phyloP scores from a whole-genome alignment of 2,329 filamentous ascomycete species.

The Ilyonectria sp. region DNA sequence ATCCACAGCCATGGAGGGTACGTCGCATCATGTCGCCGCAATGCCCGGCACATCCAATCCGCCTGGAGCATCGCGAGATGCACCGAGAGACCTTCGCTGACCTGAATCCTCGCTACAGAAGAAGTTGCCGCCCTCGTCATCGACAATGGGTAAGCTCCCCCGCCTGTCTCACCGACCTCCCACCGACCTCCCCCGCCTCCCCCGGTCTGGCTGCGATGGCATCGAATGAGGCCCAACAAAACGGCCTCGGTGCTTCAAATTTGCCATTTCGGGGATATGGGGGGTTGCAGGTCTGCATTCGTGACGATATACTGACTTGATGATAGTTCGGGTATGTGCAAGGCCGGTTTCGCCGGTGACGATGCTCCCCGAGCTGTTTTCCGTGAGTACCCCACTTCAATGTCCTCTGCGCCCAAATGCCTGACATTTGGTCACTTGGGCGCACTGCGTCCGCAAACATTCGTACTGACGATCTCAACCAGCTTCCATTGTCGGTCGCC shows the following conservation, averaged over 20 bases:
- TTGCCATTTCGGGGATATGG: not conserved
- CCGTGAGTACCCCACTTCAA: constrained; percentile 80
- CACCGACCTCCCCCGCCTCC: constrained; percentile 37
- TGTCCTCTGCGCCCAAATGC: constrained; percentile 36
- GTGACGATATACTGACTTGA: constrained; percentile 55
- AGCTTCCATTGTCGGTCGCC: constrained; percentile 99
- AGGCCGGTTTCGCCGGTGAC: constrained; percentile 99
- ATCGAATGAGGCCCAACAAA: constrained; percentile 43
- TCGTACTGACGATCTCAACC: constrained; percentile 55
- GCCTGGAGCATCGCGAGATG: constrained; percentile 39
- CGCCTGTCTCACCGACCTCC: constrained; percentile 56
- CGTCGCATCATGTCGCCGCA: constrained; percentile 52
- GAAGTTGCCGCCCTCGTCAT: constrained; percentile 99
- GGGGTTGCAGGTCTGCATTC: not conserved
- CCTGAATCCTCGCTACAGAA: constrained; percentile 74
- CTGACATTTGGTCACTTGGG: constrained; percentile 35
- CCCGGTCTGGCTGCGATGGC: constrained; percentile 40
- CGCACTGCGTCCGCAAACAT: constrained; percentile 27
- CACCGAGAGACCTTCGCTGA: constrained; percentile 57
- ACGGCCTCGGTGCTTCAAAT: constrained; percentile 28
- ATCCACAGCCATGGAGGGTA: constrained; percentile 72
- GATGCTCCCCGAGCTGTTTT: constrained; percentile 99
- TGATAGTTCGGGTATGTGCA: constrained; percentile 99
- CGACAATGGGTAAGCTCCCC: constrained; percentile 98
- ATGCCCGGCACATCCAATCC: constrained; percentile 44